Percentiles rank a stretch among this genome's conserved stretches.
Conservation (phyloP, 352 stramenopile species). For the Phytophthora cryptogea region DNA sequence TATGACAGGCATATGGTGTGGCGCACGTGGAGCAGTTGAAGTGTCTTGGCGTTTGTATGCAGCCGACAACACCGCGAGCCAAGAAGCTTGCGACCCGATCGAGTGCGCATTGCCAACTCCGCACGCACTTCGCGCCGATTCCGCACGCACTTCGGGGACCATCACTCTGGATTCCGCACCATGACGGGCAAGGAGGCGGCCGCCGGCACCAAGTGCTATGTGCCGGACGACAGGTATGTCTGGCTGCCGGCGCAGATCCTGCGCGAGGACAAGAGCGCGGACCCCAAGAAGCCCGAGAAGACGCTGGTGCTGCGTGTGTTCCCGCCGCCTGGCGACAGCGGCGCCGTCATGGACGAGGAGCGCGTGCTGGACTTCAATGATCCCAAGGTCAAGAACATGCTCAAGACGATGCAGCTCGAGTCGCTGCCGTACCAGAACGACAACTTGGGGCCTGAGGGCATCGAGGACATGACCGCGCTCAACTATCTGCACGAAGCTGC, state of each 20-base stretch:
- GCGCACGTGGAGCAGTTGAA: conserved; percentile 16
- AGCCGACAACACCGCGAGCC: background rate
- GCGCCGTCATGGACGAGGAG: conserved; percentile 38
- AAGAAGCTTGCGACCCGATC: background rate
- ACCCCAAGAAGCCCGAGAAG: conserved; percentile 61
- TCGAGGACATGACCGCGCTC: conserved; percentile 88
- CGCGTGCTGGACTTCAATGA: conserved; percentile 82
- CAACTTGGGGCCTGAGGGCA: conserved; percentile 54
- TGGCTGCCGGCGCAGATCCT: conserved; percentile 82
- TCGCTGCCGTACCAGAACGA: conserved; percentile 83
- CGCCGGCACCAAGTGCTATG: conserved; percentile 78
- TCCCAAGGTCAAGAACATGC: conserved; percentile 58
- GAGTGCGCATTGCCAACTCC: conserved; percentile 6
- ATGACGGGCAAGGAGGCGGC: conserved; percentile 37
- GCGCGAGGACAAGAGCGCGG: conserved; percentile 54
- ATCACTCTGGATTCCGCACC: conserved; percentile 27
- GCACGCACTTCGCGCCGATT: background rate
- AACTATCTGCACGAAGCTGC: conserved; percentile 91
- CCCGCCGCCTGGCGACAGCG: conserved; percentile 31
- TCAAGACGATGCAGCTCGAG: conserved; percentile 70
- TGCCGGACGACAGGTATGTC: conserved; percentile 75
- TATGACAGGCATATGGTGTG: too few relatives aligned
- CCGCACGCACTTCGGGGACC: conserved; percentile 8
- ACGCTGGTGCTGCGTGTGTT: conserved; percentile 62
- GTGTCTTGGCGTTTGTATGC: conserved; percentile 35